A percentile compares a stretch with the other conserved stretches of the same genome.
Evolutionary conservation across 768 basidiomycete genomes (phyloP).

Genomic region (Sarcomyxa edulis): DNA sequence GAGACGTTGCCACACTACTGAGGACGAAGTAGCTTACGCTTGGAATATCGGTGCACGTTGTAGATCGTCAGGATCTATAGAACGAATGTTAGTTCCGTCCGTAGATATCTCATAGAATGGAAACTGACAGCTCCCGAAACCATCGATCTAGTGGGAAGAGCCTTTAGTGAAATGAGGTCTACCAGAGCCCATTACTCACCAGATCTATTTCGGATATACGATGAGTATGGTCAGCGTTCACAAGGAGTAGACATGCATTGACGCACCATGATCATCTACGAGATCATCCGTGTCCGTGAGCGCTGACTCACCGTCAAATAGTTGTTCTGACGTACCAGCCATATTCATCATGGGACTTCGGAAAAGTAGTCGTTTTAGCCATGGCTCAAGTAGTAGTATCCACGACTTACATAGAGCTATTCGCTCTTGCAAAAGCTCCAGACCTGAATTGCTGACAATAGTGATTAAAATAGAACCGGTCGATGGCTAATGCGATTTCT

Average conservation of each 20-base stretch:
- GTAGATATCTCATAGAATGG: background rate
- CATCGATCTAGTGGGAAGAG: constrained; percentile 54
- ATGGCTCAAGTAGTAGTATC: constrained; percentile 5
- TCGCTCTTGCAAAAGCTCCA: constrained; percentile 88
- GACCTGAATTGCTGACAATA: constrained; percentile 84
- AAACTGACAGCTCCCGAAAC: constrained; percentile 73
- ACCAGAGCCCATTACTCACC: constrained; percentile 11
- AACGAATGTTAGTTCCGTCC: constrained; percentile 6
- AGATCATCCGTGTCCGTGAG: constrained; percentile 2
- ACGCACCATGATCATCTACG: constrained; percentile 81
- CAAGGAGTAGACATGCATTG: background rate
- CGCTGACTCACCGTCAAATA: too few species aligned
- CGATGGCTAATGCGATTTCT: constrained; percentile 72
- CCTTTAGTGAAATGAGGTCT: background rate
- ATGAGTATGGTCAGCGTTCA: background rate
- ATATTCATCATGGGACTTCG: constrained; percentile 84
- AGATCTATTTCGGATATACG: constrained; percentile 13
- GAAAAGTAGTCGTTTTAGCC: too few species aligned
- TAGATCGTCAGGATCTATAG: constrained; percentile 73
- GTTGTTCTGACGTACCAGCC: constrained; percentile 49
- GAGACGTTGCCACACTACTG: background rate
- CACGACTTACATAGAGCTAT: constrained; percentile 83
- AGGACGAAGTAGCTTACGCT: constrained; percentile 34
- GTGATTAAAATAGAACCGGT: constrained; percentile 87
- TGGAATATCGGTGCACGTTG: constrained; percentile 70